Base-by-base conservation (phyloP, 2,329 filamentous ascomycete genomes). In the Calycina herbarum region DNA sequence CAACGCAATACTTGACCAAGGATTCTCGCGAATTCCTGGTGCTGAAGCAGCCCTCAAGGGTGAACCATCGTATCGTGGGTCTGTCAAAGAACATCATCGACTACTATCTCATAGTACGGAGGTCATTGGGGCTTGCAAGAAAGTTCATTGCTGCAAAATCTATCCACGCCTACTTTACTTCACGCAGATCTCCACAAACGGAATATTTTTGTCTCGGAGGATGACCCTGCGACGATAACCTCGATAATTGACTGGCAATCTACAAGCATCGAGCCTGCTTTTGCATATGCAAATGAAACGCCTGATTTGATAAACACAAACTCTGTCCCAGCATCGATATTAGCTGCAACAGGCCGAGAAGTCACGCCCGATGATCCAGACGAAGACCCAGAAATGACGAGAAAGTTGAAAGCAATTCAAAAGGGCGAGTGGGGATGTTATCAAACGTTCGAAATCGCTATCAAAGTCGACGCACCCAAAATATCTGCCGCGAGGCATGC, bases 1-100 rank as follows among this genome's bases (percentile, higher is more conserved):
- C 62, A 68, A 77, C 51, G 77, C 76, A 56, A 75, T 81, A 40
- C 73, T 80, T 38, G 78, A 81, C 69, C 69, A 73, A 45, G 77
- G 77, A 56, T 68, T 79, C 64, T 77, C 77, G 17, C 74, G 73
- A 54, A 68, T 80, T 57, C 77, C 77, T 57, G 70, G 68, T 61
- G 63, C 64, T 7, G 68, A 71, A 59, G 33, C 20, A 33, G 6
- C 67, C 27, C 27, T 66, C 7, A 54, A 61, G 57, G 57, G 71
- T 40, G 70, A 68, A 63, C 72, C 67, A 56, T 72, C 73, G 31
- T 80, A 78, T 66, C 73, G 78, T 48, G 77, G 78, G 31, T 75
- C 76, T n/a, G 69, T 77, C 48, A 17, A 76, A 64, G 72, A 68
- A 64, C 78, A 80, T 68, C 56, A 74, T 15, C 59, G 70, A 10